Evolutionary conservation across 2,329 filamentous ascomycete genomes (phyloP).

Genomic region (Teratosphaeriaceae sp.): DNA sequence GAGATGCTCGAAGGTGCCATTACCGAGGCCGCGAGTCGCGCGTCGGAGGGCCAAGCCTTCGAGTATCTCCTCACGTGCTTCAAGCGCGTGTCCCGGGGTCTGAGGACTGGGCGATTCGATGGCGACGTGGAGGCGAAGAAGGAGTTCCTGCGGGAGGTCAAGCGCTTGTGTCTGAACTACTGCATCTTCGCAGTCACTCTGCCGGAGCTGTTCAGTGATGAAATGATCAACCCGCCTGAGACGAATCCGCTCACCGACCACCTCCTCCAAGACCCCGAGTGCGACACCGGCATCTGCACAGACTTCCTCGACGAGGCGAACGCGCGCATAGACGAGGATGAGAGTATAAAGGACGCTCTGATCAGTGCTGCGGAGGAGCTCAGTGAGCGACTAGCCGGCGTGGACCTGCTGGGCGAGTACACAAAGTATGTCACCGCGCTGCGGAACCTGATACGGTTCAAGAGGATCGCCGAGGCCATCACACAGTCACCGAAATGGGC

Average conservation of each 20-base stretch:
- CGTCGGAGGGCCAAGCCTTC: slow-evolving; percentile 58
- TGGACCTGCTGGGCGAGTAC: slow-evolving; percentile 85
- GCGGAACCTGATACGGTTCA: slow-evolving; percentile 68
- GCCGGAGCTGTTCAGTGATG: slow-evolving; percentile 82
- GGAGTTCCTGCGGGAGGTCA: slow-evolving; percentile 61
- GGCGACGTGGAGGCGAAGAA: slow-evolving; percentile 50
- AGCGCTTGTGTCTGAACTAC: slow-evolving; percentile 86
- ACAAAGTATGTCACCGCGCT: slow-evolving; percentile 75
- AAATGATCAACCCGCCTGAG: slow-evolving; percentile 58
- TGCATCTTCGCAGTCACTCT: slow-evolving; percentile 88
- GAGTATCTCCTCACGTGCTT: slow-evolving; percentile 84
- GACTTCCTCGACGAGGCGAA: slow-evolving; percentile 82
- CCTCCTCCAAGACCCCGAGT: slow-evolving; percentile 68
- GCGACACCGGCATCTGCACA: slow-evolving; percentile 71
- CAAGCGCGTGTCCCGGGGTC: slow-evolving; percentile 62
- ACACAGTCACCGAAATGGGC: slow-evolving; percentile 68
- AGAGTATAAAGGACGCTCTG: slow-evolving; percentile 66
- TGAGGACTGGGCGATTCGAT: slow-evolving; percentile 50
- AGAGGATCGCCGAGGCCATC: slow-evolving; percentile 65
- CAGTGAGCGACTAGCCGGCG: slow-evolving; percentile 60
- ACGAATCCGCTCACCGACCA: slow-evolving; percentile 53
- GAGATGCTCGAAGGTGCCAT: slow-evolving; percentile 45
- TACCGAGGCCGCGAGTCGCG: slow-evolving; percentile 45
- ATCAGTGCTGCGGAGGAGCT: slow-evolving; percentile 71
- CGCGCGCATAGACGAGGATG: slow-evolving; percentile 72